Conservation (phyloP, 306 rosid genomes). For the Rosa rugosa region DNA sequence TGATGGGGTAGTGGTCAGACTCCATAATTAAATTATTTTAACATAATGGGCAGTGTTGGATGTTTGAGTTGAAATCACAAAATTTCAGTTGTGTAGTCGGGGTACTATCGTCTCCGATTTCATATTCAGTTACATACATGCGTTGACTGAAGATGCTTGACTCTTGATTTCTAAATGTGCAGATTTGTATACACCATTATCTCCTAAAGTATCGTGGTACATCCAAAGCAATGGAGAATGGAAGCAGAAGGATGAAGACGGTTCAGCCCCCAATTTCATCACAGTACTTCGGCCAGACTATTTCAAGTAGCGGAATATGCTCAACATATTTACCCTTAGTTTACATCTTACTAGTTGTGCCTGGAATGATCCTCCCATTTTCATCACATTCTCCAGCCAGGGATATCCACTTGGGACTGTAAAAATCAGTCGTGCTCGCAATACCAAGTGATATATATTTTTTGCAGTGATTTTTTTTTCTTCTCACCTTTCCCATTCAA, state of each 20-base stretch:
- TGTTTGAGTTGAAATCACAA: neutral
- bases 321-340: neutral
- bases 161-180: slow-evolving; percentile 27
- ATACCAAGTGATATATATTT: neutral
- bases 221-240: slow-evolving; percentile 59
- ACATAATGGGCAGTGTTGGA: neutral
- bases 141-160: neutral
- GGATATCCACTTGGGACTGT: neutral
- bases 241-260: slow-evolving; percentile 72
- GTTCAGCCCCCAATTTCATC: slow-evolving; percentile 42
- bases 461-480: neutral
- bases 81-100: neutral
- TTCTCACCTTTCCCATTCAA: neutral
- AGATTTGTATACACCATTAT: slow-evolving; percentile 66
- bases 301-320: slow-evolving; percentile 49
- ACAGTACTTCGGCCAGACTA: slow-evolving; percentile 62
- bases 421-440: neutral
- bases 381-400: neutral
- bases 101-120: neutral
- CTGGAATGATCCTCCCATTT: neutral
- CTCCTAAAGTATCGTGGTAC: slow-evolving; percentile 80
- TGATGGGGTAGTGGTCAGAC: neutral
- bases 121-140: neutral
- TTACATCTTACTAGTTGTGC: neutral
- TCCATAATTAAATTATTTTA: neutral